Evolutionary conservation across 768 basidiomycete genomes (phyloP).

Genomic region (Tephrocybe sp.): DNA sequence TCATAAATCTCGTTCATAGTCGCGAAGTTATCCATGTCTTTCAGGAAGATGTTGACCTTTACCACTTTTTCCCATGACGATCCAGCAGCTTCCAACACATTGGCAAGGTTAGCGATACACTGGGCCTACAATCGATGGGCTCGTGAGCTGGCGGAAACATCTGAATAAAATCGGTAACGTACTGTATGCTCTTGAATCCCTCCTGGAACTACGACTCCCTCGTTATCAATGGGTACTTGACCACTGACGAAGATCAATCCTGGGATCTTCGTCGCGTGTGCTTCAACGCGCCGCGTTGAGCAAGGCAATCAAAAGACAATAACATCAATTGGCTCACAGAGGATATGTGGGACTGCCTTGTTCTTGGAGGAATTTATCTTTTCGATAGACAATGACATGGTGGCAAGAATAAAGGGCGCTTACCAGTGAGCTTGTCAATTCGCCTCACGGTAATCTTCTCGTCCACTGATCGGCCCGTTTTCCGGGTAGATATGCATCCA

Average conservation of each 20-base stretch:
- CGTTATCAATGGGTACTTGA: slow-evolving; percentile 51
- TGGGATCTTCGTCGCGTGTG: slow-evolving; percentile 56
- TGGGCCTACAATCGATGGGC: slow-evolving; percentile 38
- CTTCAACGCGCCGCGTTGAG: slow-evolving; percentile 22
- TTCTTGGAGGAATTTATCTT: slow-evolving; percentile 55
- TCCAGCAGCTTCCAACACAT: slow-evolving; percentile 52
- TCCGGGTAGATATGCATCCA: neutral
- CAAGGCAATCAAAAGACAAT: neutral
- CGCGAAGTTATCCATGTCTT: slow-evolving; percentile 56
- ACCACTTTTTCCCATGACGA: slow-evolving; percentile 62
- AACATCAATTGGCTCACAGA: slow-evolving; percentile 35
- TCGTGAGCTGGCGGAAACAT: neutral
- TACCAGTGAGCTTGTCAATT: neutral
- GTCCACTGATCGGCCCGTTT: neutral
- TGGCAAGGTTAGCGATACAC: slow-evolving; percentile 54
- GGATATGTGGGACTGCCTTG: slow-evolving; percentile 43
- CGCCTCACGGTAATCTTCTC: neutral
- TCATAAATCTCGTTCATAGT: slow-evolving; percentile 60
- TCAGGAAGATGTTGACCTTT: slow-evolving; percentile 60
- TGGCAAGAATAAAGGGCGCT: neutral
- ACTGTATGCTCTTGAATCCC: slow-evolving; percentile 63
- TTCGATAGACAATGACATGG: slow-evolving; percentile 52
- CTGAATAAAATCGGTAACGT: slow-evolving; percentile 14
- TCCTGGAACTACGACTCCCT: slow-evolving; percentile 51
- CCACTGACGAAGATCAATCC: slow-evolving; percentile 64